Base-by-base conservation (phyloP, 805 yeast species). In the Metschnikowia peoriensis region DNA sequence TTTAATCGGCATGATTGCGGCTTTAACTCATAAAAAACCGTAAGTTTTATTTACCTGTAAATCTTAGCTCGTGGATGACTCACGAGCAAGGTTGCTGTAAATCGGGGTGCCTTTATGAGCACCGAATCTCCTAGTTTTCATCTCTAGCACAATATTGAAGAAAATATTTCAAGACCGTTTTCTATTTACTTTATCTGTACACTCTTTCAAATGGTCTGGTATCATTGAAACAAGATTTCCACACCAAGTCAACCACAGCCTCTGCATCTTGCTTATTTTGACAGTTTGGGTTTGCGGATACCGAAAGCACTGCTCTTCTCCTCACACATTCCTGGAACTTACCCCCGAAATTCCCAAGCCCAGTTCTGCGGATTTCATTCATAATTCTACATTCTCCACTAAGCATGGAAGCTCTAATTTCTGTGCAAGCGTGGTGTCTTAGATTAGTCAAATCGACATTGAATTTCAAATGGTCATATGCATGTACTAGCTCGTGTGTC, bases 171-270 rank as follows among this genome's bases (percentile, higher is more conserved):
- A 46, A 45, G 52, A 14, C 35, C 44, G 47, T 27, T 15, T 37
- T 16, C 45, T 49, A 44, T 44, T 39, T 44, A 44, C 48, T 47
- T 66, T 70, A 87, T 55, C 90, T 78, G 66, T 89, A 94, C 37
- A 94, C 92, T 63, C 89, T 85, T 62, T 94, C 98, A 69, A 90
- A 94, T 1, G 99, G 99, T 63, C 99, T 77, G 1, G 98, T 93
- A 65, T 94, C 99, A 62, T 85, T 86, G 66, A 91, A 94, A 67
- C 99, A 94, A 44, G 93, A 85, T 56, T 85, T 86, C 86, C 96
- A 94, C 6, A 94, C 98, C 59, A 88, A 86, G 56, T 88, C 83
- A 3, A 94, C 97, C 6, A 83, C 87, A 55, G 78, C 77, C 52
- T 81, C 84, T 0, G 99, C 99, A 55, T 86, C 86, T 43, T 83